Percentiles rank a stretch among this genome's conserved stretches.
These are phyloP conservation scores for Gnaphalium uliginosum DNA, from an alignment of 129 eudicot species.

Conservation along the genomic window DNA sequence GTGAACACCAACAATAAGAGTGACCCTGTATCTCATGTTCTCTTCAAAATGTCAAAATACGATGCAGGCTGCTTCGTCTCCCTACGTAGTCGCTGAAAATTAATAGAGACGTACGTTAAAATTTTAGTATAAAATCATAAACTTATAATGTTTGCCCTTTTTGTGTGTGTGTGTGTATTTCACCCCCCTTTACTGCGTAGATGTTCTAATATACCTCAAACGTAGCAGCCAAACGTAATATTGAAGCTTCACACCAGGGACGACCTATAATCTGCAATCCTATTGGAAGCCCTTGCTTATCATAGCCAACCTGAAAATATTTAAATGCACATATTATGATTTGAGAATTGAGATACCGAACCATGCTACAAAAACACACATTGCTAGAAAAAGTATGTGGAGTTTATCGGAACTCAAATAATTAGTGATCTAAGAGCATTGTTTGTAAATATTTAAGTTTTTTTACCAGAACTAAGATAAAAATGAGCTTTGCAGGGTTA, in stretches of 20 bases:
- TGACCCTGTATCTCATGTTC: slow-evolving; percentile 35
- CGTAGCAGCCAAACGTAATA: slow-evolving; percentile 84
- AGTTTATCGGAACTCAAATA: background rate
- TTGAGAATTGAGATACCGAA: background rate
- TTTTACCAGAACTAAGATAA: no score
- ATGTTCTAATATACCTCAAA: slow-evolving; percentile 61
- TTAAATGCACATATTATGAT: background rate
- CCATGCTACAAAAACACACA: background rate
- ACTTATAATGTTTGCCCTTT: background rate
- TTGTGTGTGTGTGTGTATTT: background rate
- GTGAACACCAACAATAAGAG: slow-evolving; percentile 2
- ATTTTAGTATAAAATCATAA: background rate
- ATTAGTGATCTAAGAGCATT: background rate
- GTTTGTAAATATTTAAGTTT: background rate
- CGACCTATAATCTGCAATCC: slow-evolving; percentile 92
- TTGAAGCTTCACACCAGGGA: slow-evolving; percentile 92
- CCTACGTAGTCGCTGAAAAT: slow-evolving; percentile 54
- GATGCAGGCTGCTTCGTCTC: slow-evolving; percentile 67
- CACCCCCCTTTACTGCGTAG: no score
- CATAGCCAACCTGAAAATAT: slow-evolving; percentile 74
- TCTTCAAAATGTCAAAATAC: slow-evolving; percentile 69
- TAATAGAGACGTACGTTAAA: background rate
- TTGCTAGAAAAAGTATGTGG: background rate
- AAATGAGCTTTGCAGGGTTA: no score
- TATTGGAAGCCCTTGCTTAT: slow-evolving; percentile 95